These are phyloP conservation scores for Barbarea vulgaris DNA, from an alignment of 345 rosid genomes.

Conservation along the genomic window DNA sequence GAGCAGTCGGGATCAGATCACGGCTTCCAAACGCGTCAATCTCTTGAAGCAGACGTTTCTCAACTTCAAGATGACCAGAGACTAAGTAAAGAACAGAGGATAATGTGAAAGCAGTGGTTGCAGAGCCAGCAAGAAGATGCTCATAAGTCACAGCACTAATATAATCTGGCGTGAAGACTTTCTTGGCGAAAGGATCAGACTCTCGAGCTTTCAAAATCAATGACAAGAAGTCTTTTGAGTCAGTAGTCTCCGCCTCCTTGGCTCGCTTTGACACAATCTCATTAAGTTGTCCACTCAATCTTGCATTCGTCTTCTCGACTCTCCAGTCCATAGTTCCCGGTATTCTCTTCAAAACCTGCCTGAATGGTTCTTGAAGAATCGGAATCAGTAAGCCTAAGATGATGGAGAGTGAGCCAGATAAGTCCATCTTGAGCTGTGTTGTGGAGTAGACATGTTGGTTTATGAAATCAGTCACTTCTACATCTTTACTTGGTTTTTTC, in stretches of 20 bases:
- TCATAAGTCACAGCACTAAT: conserved; percentile 88
- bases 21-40: conserved; percentile 68
- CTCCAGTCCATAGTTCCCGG: conserved; percentile 91
- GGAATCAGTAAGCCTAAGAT: conserved; percentile 75
- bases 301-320: conserved; percentile 61
- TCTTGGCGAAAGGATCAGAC: conserved; percentile 50
- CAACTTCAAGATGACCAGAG: conserved; percentile 71
- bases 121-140: conserved; percentile 93
- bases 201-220: conserved; percentile 71
- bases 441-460: conserved; percentile 90
- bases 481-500: conserved; percentile 36
- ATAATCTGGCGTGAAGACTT: conserved; percentile 66
- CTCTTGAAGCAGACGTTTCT: conserved; percentile 67
- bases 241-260: conserved; percentile 43
- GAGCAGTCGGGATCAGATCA: conserved; percentile 59
- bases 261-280: conserved; percentile 75
- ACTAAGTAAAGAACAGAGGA: conserved; percentile 73
- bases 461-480: conserved; percentile 64
- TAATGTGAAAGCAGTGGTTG: conserved; percentile 80
- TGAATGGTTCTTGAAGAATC: conserved; percentile 77
- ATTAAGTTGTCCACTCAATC: conserved; percentile 59
- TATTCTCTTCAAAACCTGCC: conserved; percentile 81
- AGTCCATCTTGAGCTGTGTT: conserved; percentile 90
- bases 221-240: conserved; percentile 79
- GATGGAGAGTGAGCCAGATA: conserved; percentile 79